These are phyloP conservation scores for Umbelopsis sp. DNA, from an alignment of 371 early-diverging fungal genomes.

Conservation along the genomic window DNA sequence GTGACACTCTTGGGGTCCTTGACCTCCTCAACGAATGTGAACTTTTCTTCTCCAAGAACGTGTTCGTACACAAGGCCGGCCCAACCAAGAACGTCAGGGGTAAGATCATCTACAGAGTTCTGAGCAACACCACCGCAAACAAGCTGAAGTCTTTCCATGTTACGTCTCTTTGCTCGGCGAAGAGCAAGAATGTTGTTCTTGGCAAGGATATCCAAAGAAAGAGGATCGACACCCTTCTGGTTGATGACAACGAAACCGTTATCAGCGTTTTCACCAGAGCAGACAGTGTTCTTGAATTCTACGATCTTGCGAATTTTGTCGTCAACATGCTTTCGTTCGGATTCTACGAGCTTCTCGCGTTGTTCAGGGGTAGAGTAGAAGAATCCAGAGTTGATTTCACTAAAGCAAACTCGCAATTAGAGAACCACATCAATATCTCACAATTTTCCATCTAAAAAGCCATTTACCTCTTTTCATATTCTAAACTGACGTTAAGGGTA, in stretches of 20 bases:
- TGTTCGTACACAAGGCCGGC: conserved; percentile 97
- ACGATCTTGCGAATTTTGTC: conserved; percentile 93
- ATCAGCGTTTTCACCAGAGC: conserved; percentile 72
- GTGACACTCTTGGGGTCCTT: conserved; percentile 94
- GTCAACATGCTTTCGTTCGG: conserved; percentile 97
- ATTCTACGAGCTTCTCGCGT: conserved; percentile 98
- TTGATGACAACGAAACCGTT: conserved; percentile 97
- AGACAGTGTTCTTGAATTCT: conserved; percentile 95
- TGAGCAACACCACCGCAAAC: conserved; percentile 98
- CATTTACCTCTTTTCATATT: conserved; percentile 95
- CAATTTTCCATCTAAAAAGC: too few relatives aligned
- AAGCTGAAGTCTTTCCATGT: conserved; percentile 99
- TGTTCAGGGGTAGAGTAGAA: conserved; percentile 98
- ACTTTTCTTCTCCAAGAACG: conserved; percentile 98
- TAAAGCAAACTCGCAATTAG: conserved; percentile 23
- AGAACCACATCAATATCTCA: neutral
- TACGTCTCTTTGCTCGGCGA: conserved; percentile 99
- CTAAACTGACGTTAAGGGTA: conserved; percentile 98
- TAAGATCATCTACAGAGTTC: conserved; percentile 97
- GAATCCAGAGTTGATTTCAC: conserved; percentile 99
- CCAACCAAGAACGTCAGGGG: conserved; percentile 87
- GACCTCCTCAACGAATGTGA: conserved; percentile 99
- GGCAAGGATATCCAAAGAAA: conserved; percentile 97
- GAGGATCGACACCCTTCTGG: conserved; percentile 99
- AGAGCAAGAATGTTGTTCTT: conserved; percentile 98